Conservation (phyloP, 345 rosid species). For the Corymbia maculata region DNA sequence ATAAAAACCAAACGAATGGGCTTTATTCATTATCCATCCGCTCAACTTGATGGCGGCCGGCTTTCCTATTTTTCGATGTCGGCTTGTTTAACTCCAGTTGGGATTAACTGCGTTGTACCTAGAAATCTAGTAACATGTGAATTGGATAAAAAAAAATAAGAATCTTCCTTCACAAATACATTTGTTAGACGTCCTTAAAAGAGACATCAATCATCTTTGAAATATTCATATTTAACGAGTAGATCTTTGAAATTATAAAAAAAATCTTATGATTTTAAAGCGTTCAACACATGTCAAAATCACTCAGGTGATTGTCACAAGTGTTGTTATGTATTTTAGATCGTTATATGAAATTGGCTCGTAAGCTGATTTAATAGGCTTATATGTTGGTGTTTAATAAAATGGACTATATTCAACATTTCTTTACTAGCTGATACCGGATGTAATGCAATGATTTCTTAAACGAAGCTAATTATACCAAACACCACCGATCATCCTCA, state of each 20-base stretch:
- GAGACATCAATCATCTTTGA: background rate
- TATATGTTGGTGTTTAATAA: background rate
- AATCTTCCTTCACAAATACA: conserved; percentile 10
- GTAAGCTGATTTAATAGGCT: background rate
- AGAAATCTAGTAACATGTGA: too few relatives aligned
- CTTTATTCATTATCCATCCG: background rate
- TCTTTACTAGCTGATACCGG: background rate
- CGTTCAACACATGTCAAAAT: background rate
- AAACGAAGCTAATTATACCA: background rate
- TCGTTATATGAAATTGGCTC: background rate
- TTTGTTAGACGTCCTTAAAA: background rate
- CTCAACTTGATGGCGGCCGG: background rate
- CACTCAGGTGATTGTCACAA: background rate
- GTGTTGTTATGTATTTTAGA: too few relatives aligned
- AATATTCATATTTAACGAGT: background rate
- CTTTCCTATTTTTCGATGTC: background rate
- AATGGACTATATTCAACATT: background rate
- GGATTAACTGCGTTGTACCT: background rate
- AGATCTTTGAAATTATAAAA: background rate
- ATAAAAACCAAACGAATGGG: background rate
- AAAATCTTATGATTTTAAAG: background rate
- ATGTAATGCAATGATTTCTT: background rate
- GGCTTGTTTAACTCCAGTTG: background rate
- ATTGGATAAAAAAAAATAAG: background rate
- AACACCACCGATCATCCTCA: background rate